Percentiles rank a stretch among this genome's conserved stretches.
These are phyloP conservation scores for Penicillium roqueforti DNA, from an alignment of 495 filamentous ascomycete species.

Conservation along the genomic window DNA sequence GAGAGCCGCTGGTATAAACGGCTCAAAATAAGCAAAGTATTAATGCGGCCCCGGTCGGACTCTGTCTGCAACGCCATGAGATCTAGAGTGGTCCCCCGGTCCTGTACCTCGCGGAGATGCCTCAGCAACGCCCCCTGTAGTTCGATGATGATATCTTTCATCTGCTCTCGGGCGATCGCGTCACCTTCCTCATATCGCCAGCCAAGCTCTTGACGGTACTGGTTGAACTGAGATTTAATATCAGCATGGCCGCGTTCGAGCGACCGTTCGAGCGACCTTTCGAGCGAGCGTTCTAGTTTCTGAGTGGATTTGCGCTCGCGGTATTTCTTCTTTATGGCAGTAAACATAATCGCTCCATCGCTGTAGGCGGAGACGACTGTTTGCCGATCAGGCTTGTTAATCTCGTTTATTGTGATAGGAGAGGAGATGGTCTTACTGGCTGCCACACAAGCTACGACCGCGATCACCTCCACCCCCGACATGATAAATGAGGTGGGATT, in stretches of 20 bases:
- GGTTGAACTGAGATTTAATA: slow-evolving; percentile 30
- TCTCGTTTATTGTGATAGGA: background rate
- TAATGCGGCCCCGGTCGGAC: slow-evolving; percentile 25
- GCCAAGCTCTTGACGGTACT: slow-evolving; percentile 27
- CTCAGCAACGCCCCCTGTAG: slow-evolving; percentile 42
- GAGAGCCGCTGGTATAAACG: slow-evolving; percentile 36
- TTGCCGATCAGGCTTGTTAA: background rate
- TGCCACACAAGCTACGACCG: slow-evolving; percentile 38
- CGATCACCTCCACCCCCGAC: slow-evolving; percentile 25
- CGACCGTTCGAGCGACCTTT: slow-evolving; percentile 27
- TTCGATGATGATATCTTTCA: slow-evolving; percentile 44
- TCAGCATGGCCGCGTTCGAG: slow-evolving; percentile 26
- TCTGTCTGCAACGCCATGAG: slow-evolving; percentile 34
- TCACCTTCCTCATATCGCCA: slow-evolving; percentile 37
- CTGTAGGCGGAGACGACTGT: slow-evolving; percentile 42
- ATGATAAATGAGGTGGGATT: slow-evolving; percentile 2
- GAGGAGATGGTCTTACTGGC: slow-evolving; percentile 18
- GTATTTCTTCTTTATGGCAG: slow-evolving; percentile 35
- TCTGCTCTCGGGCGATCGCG: slow-evolving; percentile 30
- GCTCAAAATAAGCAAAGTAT: slow-evolving; percentile 24
- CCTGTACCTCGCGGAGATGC: slow-evolving; percentile 36
- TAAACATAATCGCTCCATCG: slow-evolving; percentile 35
- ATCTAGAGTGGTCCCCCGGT: slow-evolving; percentile 34
- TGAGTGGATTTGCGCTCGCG: slow-evolving; percentile 16
- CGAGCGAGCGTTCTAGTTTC: slow-evolving; percentile 35